Percentiles rank a stretch among this genome's conserved stretches.
These are phyloP conservation scores for Starmerella geochares DNA, from an alignment of 805 yeast species.

Conservation along the genomic window DNA sequence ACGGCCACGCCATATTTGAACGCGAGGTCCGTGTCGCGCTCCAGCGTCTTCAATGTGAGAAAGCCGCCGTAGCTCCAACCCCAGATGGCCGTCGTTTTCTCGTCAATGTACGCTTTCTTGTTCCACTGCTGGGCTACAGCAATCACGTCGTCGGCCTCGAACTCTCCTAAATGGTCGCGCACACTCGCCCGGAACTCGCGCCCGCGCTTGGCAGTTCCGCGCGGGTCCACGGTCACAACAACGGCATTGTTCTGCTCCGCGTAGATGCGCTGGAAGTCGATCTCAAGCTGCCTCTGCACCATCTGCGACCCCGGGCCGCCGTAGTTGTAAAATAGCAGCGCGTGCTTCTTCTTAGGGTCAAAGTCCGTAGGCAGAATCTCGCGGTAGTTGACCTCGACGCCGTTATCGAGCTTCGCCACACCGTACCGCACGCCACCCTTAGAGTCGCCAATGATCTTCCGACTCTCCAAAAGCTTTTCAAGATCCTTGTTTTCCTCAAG, in stretches of 20 bases:
- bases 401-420: constrained; percentile 37
- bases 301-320: constrained; percentile 94
- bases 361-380: constrained; percentile 74
- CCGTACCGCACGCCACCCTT: constrained; percentile 39
- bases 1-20: constrained; percentile 89
- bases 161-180: constrained; percentile 68
- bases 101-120: constrained; percentile 52
- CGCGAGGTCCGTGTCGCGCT: constrained; percentile 60
- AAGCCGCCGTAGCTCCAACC: constrained; percentile 99
- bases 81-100: constrained; percentile 69
- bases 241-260: constrained; percentile 71
- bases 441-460: constrained; percentile 37
- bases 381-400: constrained; percentile 43
- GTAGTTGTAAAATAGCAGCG: constrained; percentile 78
- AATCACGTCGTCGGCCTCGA: constrained; percentile 80
- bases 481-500: constrained; percentile 30
- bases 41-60: constrained; percentile 80
- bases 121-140: constrained; percentile 70
- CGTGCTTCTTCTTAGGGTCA: constrained; percentile 52
- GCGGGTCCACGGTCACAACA: constrained; percentile 91
- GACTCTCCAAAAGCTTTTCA: constrained; percentile 23
- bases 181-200: constrained; percentile 66
- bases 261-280: constrained; percentile 62
- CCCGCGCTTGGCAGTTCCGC: constrained; percentile 92
- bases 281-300: constrained; percentile 51